Conservation (phyloP, 768 basidiomycete species). For the Hericium erinaceus region DNA sequence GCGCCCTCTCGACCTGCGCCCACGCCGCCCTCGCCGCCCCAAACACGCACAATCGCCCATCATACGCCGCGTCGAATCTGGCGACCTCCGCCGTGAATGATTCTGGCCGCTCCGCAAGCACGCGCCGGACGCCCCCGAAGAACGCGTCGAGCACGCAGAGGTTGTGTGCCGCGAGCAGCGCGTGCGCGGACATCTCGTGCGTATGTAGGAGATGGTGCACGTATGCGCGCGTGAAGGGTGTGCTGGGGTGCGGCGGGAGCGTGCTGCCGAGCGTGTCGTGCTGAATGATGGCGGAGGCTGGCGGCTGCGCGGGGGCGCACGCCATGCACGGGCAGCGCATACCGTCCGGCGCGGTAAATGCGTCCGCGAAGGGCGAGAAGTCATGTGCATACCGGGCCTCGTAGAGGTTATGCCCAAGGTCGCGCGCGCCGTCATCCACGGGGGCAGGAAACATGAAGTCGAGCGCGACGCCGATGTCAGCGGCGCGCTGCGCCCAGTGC, state of each 20-base stretch:
- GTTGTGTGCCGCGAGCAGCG: conserved; percentile 71
- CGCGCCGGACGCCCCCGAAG: conserved; percentile 44
- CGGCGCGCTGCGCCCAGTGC: conserved; percentile 60
- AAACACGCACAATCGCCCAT: conserved; percentile 37
- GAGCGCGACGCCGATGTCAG: conserved; percentile 62
- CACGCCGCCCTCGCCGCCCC: conserved; percentile 46
- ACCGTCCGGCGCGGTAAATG: conserved; percentile 36
- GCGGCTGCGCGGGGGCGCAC: conserved; percentile 17
- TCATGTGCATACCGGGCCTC: conserved; percentile 46
- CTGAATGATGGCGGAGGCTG: conserved; percentile 2
- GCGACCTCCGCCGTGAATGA: conserved; percentile 38
- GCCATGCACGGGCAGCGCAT: conserved; percentile 18
- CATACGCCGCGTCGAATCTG: conserved; percentile 43
- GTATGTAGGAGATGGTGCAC: conserved; percentile 80
- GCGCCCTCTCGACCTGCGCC: conserved; percentile 55
- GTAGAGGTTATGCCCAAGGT: conserved; percentile 72
- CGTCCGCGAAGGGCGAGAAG: conserved; percentile 44
- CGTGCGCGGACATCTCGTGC: conserved; percentile 84
- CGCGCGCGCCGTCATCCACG: conserved; percentile 21
- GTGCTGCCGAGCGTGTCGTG: conserved; percentile 15
- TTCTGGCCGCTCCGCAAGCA: conserved; percentile 16
- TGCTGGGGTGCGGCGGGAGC: conserved; percentile 25
- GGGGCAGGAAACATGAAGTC: conserved; percentile 65
- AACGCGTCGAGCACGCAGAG: conserved; percentile 57
- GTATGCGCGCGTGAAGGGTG: conserved; percentile 48